phyloP scores from a whole-genome alignment of 2,329 filamentous ascomycete species.

The Nothopassalora personata region DNA sequence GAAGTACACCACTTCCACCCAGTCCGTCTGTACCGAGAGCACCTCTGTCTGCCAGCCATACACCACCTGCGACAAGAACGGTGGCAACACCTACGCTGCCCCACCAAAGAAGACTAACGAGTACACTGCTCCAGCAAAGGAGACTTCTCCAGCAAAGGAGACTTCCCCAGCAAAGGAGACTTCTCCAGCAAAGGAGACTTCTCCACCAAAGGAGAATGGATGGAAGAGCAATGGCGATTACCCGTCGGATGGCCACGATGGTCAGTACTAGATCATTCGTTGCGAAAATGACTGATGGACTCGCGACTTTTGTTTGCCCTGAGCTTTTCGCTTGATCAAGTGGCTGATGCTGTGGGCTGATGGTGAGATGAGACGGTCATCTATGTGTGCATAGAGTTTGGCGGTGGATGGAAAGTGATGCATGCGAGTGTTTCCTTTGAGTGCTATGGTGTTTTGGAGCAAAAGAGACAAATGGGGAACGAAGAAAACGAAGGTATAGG shows the following conservation, averaged over 20 bases:
- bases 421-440: background rate
- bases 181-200: background rate
- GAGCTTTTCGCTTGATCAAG: too few relatives aligned
- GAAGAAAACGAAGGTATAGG: too few relatives aligned
- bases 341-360: background rate
- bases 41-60: conserved; percentile 9
- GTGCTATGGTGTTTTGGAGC: background rate
- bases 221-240: background rate
- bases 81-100: background rate
- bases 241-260: too few relatives aligned
- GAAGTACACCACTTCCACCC: conserved; percentile 4
- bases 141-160: background rate
- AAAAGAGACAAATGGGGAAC: too few relatives aligned
- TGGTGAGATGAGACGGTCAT: background rate
- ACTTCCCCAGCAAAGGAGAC: background rate
- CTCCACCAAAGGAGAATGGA: background rate
- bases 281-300: background rate
- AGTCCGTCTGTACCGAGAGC: conserved; percentile 14
- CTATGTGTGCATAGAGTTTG: background rate
- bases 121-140: background rate
- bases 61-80: background rate
- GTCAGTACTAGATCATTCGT: background rate
- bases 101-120: background rate
- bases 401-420: too few relatives aligned
- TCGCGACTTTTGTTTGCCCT: background rate